Evolutionary conservation across 176 grass and related monocot genomes (phyloP).

Genomic region (Rhynchospora tenuis): DNA sequence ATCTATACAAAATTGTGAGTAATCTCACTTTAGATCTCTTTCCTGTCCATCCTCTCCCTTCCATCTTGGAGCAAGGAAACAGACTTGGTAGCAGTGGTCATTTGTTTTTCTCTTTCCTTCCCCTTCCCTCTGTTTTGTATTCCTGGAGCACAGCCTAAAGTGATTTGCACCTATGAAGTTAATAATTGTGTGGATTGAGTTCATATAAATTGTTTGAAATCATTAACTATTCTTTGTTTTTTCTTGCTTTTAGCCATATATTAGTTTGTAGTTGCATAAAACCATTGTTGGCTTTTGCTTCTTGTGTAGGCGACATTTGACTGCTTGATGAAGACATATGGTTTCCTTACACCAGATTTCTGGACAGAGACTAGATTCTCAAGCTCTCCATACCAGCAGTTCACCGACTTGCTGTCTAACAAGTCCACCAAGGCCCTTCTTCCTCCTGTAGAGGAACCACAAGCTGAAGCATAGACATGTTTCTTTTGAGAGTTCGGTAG

Average conservation of each 20-base stretch:
- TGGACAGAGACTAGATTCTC: slow-evolving; percentile 46
- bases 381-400: slow-evolving; percentile 45
- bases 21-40: too few relatives aligned
- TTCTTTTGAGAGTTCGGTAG: not conserved
- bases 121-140: too few relatives aligned
- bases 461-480: slow-evolving; percentile 4
- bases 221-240: not conserved
- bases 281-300: too few relatives aligned
- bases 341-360: slow-evolving; percentile 53
- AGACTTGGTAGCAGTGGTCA: too few relatives aligned
- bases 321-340: slow-evolving; percentile 71
- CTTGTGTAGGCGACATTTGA: slow-evolving; percentile 63
- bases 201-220: not conserved
- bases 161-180: too few relatives aligned
- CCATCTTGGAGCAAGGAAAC: too few relatives aligned
- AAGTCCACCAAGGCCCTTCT: slow-evolving; percentile 47
- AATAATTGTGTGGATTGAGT: too few relatives aligned
- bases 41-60: too few relatives aligned
- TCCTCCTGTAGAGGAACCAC: slow-evolving; percentile 29
- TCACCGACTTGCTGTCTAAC: slow-evolving; percentile 46
- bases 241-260: not conserved
- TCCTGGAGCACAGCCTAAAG: too few relatives aligned
- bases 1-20: too few relatives aligned
- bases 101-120: too few relatives aligned
- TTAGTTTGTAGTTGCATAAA: too few relatives aligned